Conservation (phyloP, 192 early-diverging fungal genomes). For the Linnemannia elongata region DNA sequence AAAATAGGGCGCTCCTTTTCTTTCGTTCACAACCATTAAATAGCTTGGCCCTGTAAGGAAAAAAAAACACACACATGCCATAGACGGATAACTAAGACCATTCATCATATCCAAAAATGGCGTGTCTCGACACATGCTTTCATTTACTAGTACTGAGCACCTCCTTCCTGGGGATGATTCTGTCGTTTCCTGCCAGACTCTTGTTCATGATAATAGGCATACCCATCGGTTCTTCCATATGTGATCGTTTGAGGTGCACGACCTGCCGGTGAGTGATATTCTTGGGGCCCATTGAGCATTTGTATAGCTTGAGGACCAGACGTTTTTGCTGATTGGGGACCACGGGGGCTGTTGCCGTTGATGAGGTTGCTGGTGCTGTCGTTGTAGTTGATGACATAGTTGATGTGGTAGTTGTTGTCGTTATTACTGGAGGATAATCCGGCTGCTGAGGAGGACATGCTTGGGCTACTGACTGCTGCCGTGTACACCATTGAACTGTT, state of each 20-base stretch:
- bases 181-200: constrained; percentile 10
- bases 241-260: constrained; percentile 12
- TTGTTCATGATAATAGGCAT: not conserved
- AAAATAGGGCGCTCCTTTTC: too few species aligned
- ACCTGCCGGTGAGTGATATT: constrained; percentile 2
- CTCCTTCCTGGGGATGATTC: constrained; percentile 20
- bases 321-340: not conserved
- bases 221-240: not conserved
- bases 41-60: too few species aligned
- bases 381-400: not conserved
- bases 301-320: constrained; percentile 4
- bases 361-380: not conserved
- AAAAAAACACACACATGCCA: too few species aligned
- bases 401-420: not conserved
- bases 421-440: not conserved
- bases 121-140: too few species aligned
- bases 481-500: constrained; percentile 2
- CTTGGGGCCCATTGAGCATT: constrained; percentile 4
- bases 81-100: too few species aligned
- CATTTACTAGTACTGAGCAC: not conserved
- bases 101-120: too few species aligned
- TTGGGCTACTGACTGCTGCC: not conserved
- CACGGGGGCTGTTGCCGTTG: not conserved
- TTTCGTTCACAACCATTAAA: too few species aligned
- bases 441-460: not conserved